Evolutionary conservation across 1,139 yeast genomes (phyloP).

Genomic region (Yamadazyma atmosphaerica): DNA sequence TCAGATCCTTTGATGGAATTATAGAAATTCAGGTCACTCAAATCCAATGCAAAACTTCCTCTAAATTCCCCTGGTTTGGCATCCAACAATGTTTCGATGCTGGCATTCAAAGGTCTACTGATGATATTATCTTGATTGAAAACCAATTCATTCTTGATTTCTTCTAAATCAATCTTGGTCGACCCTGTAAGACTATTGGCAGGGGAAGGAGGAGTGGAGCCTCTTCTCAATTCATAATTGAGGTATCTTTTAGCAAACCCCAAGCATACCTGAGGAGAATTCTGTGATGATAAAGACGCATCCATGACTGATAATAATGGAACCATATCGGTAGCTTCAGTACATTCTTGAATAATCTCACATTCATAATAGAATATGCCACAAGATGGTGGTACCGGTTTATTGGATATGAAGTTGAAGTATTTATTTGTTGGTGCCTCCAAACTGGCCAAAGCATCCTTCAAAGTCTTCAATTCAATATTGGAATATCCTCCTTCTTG

Average conservation of each 20-base stretch:
- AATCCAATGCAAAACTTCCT: conserved; percentile 46
- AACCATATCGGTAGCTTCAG: conserved; percentile 29
- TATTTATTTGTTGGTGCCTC: conserved; percentile 16
- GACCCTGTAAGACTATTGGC: conserved; percentile 3
- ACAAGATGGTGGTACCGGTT: conserved; percentile 29
- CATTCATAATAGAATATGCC: conserved; percentile 43
- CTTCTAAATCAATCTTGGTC: conserved; percentile 28
- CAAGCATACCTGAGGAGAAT: conserved; percentile 33
- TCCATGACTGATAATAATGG: conserved; percentile 39
- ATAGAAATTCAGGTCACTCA: conserved; percentile 42
- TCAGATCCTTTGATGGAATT: conserved; percentile 39
- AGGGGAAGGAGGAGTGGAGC: conserved; percentile 12
- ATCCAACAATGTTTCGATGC: conserved; percentile 24
- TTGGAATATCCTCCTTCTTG: conserved; percentile 31
- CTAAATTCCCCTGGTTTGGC: conserved; percentile 39
- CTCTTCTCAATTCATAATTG: conserved; percentile 17
- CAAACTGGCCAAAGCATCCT: conserved; percentile 5
- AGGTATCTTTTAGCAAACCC: conserved; percentile 38
- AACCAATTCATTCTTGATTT: conserved; percentile 28
- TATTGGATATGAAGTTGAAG: conserved; percentile 38
- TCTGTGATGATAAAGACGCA: conserved; percentile 33
- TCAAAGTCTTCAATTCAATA: conserved; percentile 20
- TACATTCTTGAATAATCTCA: conserved; percentile 32
- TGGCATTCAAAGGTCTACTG: conserved; percentile 16
- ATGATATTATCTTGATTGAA: conserved; percentile 18